A percentile compares a stretch with the other conserved stretches of the same genome.
Conservation (phyloP, 164 flowering plant genomes). For the Houttuynia cordata region DNA sequence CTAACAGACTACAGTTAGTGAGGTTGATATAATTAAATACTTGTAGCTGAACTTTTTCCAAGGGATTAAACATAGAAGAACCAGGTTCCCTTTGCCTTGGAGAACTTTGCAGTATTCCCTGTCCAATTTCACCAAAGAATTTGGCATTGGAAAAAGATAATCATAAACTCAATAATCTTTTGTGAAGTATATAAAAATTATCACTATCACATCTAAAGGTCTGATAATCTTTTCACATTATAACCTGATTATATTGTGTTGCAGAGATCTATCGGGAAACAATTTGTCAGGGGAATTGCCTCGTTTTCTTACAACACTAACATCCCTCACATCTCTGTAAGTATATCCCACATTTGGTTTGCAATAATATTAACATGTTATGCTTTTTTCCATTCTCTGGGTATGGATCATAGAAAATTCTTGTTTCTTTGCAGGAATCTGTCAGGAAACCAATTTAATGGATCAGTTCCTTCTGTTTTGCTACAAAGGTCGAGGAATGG, state of each 20-base stretch:
- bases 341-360: neutral
- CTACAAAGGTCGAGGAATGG: neutral
- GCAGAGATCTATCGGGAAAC: constrained; percentile 2
- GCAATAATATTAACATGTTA: neutral
- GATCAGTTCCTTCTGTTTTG: neutral
- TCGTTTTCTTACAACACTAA: neutral
- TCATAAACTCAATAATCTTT: no score
- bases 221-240: neutral
- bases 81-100: no score
- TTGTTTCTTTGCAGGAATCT: neutral
- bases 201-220: neutral
- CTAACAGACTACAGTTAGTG: no score
- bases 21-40: no score
- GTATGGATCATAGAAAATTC: neutral
- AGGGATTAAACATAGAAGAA: no score
- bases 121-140: no score
- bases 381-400: neutral
- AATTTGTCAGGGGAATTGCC: constrained; percentile 3
- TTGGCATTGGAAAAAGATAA: no score
- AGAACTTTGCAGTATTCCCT: no score
- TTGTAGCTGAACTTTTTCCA: no score
- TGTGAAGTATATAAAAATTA: no score
- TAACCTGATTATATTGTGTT: neutral
- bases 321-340: neutral
- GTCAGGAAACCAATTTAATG: neutral